phyloP scores from a whole-genome alignment of 2,329 filamentous ascomycete species.

The Ascochyta koolunga region DNA sequence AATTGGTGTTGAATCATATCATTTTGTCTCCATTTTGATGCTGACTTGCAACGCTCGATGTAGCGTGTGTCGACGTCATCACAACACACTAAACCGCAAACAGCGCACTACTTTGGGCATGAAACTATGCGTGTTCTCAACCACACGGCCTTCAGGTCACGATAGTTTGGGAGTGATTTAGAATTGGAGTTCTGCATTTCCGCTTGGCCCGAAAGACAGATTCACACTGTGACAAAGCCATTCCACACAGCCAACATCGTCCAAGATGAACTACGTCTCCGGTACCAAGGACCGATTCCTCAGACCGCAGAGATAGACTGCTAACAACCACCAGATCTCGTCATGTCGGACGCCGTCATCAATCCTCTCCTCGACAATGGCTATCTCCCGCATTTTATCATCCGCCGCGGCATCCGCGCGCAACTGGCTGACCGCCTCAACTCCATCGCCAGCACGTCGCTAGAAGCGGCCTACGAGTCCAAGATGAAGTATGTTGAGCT shows the following conservation, averaged over 20 bases:
- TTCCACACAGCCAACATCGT: neutral
- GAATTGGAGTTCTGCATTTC: neutral
- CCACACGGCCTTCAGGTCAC: slow-evolving; percentile 9
- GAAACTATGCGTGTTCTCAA: slow-evolving; percentile 15
- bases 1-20: too few relatives aligned
- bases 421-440: slow-evolving; percentile 67
- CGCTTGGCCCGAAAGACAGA: neutral
- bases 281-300: slow-evolving; percentile 21
- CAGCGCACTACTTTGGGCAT: slow-evolving; percentile 16
- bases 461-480: slow-evolving; percentile 59
- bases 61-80: slow-evolving; percentile 18
- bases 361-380: slow-evolving; percentile 65
- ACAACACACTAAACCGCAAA: slow-evolving; percentile 10
- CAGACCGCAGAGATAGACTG: neutral
- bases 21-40: neutral
- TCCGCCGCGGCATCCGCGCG: slow-evolving; percentile 69
- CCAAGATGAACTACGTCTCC: slow-evolving; percentile 42
- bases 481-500: slow-evolving; percentile 69
- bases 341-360: slow-evolving; percentile 34
- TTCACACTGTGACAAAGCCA: neutral
- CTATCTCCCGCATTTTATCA: slow-evolving; percentile 67
- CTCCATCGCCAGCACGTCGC: slow-evolving; percentile 60
- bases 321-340: slow-evolving; percentile 23
- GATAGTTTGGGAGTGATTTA: slow-evolving; percentile 7
- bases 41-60: slow-evolving; percentile 12